Evolutionary conservation across 2,329 filamentous ascomycete species (phyloP), one percentile per base, ranked within the genome.

Genomic region (Iodosphaeria phyllophila): DNA sequence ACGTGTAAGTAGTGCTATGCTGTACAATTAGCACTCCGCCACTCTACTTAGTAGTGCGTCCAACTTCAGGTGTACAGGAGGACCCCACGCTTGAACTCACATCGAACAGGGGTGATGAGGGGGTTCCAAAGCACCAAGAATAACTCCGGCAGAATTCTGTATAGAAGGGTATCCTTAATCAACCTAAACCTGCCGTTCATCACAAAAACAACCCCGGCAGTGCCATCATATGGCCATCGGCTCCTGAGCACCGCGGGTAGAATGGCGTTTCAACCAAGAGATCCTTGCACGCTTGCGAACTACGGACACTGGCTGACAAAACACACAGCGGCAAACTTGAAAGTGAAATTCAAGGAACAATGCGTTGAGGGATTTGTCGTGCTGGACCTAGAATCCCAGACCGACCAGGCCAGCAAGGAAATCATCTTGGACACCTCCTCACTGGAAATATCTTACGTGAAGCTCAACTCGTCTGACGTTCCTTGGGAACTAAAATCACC

Each of bases 221-320:
- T 33, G 31, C 34, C 32, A 28, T 18, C 36, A 35, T n/a, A n/a
- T n/a, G n/a, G n/a, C 28, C 34, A 32, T 25, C 22, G 32, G 22
- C 29, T 19, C 22, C 18, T 34, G 11, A 23, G 10, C 21, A 23
- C 20, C 15, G 13, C 16, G 26, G 31, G n/a, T 30, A 44, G 32
- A 29, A 51, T 51, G 39, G 38, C 46, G 16, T n/a, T n/a, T n/a
- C n/a, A n/a, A n/a, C n/a, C n/a, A n/a, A n/a, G 79, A 42, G 86
- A 95, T 52, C 83, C 83, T 26, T 91, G 83, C 48, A 93, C 89
- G 14, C 55, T 89, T 30, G 77, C 79, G 44, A 95, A 95, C 57
- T 93, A 93, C 52, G 72, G 79, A 48, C 72, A 75, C 28, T 93
- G 82, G 72, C 60, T 68, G 32, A 92, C 80, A 11, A 72, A 64